A percentile compares a stretch with the other conserved stretches of the same genome.
These are phyloP conservation scores for Nitzschia palea DNA, from an alignment of 108 stramenopile genomes.

Conservation along the genomic window DNA sequence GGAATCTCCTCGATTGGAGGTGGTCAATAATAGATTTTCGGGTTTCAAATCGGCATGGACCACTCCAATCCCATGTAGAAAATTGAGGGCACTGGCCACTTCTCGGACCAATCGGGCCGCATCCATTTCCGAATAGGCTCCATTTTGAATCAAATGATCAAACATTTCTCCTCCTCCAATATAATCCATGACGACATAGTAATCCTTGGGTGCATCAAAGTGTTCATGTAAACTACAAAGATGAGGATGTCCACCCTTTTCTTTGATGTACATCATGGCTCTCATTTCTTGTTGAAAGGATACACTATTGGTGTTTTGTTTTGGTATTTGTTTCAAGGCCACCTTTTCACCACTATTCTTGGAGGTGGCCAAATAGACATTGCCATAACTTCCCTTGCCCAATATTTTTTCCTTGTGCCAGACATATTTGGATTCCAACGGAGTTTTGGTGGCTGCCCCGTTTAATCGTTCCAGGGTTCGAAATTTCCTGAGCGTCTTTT, in stretches of 20 bases:
- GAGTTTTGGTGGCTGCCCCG: constrained; percentile 4
- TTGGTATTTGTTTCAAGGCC: constrained; percentile 74
- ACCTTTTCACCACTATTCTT: constrained; percentile 48
- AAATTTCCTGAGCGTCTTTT: not conserved
- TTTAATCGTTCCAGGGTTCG: not conserved
- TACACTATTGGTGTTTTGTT: constrained; percentile 55
- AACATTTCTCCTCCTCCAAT: constrained; percentile 86
- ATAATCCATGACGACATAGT: constrained; percentile 77
- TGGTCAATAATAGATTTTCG: constrained; percentile 80
- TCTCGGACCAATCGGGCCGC: constrained; percentile 70
- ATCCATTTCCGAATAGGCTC: constrained; percentile 84
- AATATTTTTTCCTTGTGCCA: constrained; percentile 34
- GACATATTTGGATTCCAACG: constrained; percentile 22
- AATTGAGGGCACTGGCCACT: constrained; percentile 67
- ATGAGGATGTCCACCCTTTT: constrained; percentile 79
- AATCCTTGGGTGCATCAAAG: constrained; percentile 61
- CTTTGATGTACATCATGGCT: constrained; percentile 60
- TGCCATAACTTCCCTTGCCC: constrained; percentile 59
- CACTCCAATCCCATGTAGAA: constrained; percentile 78
- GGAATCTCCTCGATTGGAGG: constrained; percentile 49
- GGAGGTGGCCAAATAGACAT: constrained; percentile 61
- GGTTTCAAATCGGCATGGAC: constrained; percentile 87
- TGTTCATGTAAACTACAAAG: constrained; percentile 70
- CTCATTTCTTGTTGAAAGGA: constrained; percentile 75
- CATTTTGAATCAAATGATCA: constrained; percentile 80